phyloP scores from a whole-genome alignment of 148 eudicot species.

The Rhododendron vialii region DNA sequence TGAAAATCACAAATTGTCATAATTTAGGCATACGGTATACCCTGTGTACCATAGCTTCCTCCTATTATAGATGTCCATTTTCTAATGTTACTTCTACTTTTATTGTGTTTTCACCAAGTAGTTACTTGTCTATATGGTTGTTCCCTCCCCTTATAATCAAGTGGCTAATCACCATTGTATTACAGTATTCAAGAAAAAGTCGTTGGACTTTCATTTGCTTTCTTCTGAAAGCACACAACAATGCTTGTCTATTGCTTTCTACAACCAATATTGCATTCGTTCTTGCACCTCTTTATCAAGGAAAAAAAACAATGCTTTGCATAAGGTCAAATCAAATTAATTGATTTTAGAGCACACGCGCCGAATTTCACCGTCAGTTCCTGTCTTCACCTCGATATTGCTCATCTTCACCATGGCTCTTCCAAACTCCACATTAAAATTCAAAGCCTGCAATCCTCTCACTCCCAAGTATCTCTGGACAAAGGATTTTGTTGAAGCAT shows the following conservation, averaged over 20 bases:
- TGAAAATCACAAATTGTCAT: too few relatives aligned
- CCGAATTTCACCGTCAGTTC: slow-evolving; percentile 25
- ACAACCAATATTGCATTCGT: background rate
- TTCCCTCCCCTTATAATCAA: too few relatives aligned
- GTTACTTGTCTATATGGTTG: too few relatives aligned
- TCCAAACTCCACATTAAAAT: slow-evolving; percentile 23
- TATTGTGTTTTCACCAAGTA: too few relatives aligned
- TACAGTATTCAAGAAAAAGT: background rate
- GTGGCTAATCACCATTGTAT: background rate
- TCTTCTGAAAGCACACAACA: background rate
- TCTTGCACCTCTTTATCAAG: background rate
- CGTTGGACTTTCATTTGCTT: background rate
- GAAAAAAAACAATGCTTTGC: background rate
- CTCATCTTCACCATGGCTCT: slow-evolving; percentile 36
- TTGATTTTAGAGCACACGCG: slow-evolving; percentile 23
- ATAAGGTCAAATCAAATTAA: background rate
- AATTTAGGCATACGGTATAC: too few relatives aligned
- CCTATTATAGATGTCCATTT: too few relatives aligned
- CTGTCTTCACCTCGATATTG: slow-evolving; percentile 24
- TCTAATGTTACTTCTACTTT: too few relatives aligned
- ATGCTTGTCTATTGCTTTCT: background rate
- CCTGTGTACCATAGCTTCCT: too few relatives aligned
- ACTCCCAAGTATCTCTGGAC: slow-evolving; percentile 20
- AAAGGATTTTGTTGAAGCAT: slow-evolving; percentile 12
- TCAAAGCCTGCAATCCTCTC: slow-evolving; percentile 13